Evolutionary conservation across 805 yeast species (phyloP), one percentile per base, ranked within the genome.

Genomic region (Suhomyces faveliae): DNA sequence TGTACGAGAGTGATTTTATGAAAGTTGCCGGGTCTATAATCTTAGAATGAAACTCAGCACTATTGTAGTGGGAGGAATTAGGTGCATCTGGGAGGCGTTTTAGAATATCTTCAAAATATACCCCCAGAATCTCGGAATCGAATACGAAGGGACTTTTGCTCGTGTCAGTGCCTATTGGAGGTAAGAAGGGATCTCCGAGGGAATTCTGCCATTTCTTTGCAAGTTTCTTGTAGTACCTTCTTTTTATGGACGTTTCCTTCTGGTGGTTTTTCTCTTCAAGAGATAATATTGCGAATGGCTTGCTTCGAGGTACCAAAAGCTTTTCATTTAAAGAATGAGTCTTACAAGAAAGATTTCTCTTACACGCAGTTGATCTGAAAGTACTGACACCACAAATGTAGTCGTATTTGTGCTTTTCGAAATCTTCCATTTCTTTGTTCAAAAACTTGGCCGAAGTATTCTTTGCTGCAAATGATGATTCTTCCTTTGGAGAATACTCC

Each of bases 381-480:
- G 42, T 43, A 5, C 20, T n/a, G 2, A 43, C 46, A 15, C 41
- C 46, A 37, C 46, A 43, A 22, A 43, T 24, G 19, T 43, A 43
- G 27, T 43, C 46, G 22, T 43, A 20, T 10, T 37, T 35, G 10
- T 43, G 42, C 12, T 6, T 15, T 20, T 37, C 35, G 23, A 24
- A 43, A 13, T 24, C 39, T 8, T 11, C 9, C 17, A 40, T n/a
- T 11, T 40, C 43, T 17, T 17, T 12, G 13, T 40, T 24, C 8
- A 23, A 23, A 19, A 27, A 25, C 21, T 11, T 22, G 6, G 22
- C 13, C 21, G 17, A 12, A 4, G 12, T 12, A 3, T 3, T 3
- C 29, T 40, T 40, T 40, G 43, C 24, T 17, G n/a, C 21, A 17
- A 33, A 15, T 5, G 37, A 33, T 9, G 30, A 27, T 15, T 33